Percentiles rank a stretch among this genome's conserved stretches.
phyloP scores from a whole-genome alignment of 768 basidiomycete species.

The Tulasnella sp. region DNA sequence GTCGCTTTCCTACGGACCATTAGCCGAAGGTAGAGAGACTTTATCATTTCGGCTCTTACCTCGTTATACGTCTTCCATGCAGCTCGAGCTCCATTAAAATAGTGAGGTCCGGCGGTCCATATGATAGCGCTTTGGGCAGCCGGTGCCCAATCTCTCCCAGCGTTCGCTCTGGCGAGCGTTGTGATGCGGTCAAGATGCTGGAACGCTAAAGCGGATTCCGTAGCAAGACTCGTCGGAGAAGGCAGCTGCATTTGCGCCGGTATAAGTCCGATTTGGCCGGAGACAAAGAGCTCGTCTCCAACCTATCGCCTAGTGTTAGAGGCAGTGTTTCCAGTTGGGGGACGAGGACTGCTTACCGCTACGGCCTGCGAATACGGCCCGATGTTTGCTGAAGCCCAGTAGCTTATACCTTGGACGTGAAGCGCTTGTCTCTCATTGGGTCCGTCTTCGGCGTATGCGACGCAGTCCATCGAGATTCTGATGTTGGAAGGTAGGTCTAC shows the following conservation, averaged over 20 bases:
- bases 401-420: conserved; percentile 92
- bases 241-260: conserved; percentile 65
- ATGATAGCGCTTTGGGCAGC: conserved; percentile 54
- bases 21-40: background rate
- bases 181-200: conserved; percentile 72
- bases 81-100: conserved; percentile 32
- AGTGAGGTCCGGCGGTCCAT: conserved; percentile 44
- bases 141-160: conserved; percentile 49
- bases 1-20: background rate
- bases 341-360: conserved; percentile 40
- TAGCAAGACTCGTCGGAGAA: conserved; percentile 39
- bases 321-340: too few species aligned
- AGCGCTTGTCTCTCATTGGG: conserved; percentile 50
- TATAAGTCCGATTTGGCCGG: conserved; percentile 89
- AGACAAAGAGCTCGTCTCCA: conserved; percentile 68
- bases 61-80: conserved; percentile 27
- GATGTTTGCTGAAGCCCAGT: conserved; percentile 99
- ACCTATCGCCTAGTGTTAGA: conserved; percentile 35
- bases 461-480: conserved; percentile 61
- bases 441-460: conserved; percentile 44
- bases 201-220: conserved; percentile 60
- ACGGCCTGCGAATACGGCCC: conserved; percentile 97
- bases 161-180: conserved; percentile 42
- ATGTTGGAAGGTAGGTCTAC: conserved; percentile 50
- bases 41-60: conserved; percentile 10